A percentile compares a stretch with the other conserved stretches of the same genome.
These are phyloP conservation scores for Melaleuca alternifolia DNA, from an alignment of 345 rosid genomes.

Conservation along the genomic window DNA sequence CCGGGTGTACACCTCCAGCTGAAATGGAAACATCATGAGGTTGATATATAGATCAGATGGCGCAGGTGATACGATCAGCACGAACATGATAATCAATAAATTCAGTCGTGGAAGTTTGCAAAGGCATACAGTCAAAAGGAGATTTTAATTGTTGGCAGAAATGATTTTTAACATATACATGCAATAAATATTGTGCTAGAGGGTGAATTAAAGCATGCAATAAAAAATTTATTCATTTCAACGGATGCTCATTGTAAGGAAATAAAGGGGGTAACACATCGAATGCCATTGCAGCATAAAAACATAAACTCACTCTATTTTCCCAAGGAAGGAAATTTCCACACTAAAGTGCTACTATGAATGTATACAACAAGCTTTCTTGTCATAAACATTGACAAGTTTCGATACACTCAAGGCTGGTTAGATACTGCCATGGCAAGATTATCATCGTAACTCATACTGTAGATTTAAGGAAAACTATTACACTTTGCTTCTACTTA, in stretches of 20 bases:
- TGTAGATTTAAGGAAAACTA: background rate
- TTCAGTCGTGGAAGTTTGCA: background rate
- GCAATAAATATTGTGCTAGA: background rate
- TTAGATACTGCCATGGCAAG: background rate
- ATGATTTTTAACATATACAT: background rate
- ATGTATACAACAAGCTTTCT: background rate
- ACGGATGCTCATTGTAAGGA: background rate
- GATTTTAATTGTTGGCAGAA: background rate
- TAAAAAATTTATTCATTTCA: background rate
- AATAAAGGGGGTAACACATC: background rate
- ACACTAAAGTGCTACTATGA: background rate
- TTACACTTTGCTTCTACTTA: background rate
- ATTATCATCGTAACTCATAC: background rate
- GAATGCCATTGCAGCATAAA: background rate
- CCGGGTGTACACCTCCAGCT: slow-evolving; percentile 79
- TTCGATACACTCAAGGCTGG: background rate
- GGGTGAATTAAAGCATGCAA: background rate
- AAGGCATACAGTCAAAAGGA: background rate
- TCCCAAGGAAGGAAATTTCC: background rate
- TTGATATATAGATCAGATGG: background rate
- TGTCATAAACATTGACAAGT: background rate
- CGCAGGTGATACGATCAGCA: background rate
- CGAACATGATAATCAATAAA: background rate
- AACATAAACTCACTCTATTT: background rate
- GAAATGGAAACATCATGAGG: background rate